phyloP scores from a whole-genome alignment of 345 rosid species.

The Brassica napus region Da-Ae NC_063449.1:29951001-29951500 shows the following conservation, averaged over 20 bases:
- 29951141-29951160: constrained; percentile 58
- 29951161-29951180: not conserved
- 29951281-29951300: constrained; percentile 93
- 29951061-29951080: constrained; percentile 55
- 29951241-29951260: not conserved
- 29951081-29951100: constrained; percentile 86
- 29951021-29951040: not conserved
- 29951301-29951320: constrained; percentile 89
- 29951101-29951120: constrained; percentile 94
- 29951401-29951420: too few relatives aligned
- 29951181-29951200: not conserved
- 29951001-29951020: constrained; percentile 4
- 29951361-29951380: not conserved
- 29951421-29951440: too few relatives aligned
- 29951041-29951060: constrained; percentile 1
- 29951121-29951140: constrained; percentile 87
- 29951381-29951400: too few relatives aligned
- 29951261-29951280: constrained; percentile 48
- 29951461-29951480: not conserved
- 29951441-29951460: too few relatives aligned
- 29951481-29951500: constrained; percentile 1
- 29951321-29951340: constrained; percentile 95
- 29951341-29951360: not conserved
- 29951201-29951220: not conserved
- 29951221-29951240: constrained; percentile 6